Conservation (phyloP, 2,329 filamentous ascomycete species). For the Rhynchosporium graminicola region DNA sequence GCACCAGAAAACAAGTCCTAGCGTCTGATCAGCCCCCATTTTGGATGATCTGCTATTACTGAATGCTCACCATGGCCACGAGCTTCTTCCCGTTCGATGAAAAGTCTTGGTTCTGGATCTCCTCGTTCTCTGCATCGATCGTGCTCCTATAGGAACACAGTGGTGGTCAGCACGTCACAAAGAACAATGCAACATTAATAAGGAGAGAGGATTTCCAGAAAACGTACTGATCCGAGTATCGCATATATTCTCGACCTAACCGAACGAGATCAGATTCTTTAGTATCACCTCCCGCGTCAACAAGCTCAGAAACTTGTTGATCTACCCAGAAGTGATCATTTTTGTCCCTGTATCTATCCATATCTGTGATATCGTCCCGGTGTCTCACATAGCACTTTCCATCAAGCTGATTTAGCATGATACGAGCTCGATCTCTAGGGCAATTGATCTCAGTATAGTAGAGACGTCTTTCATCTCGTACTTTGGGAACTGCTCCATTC, state of each 20-base stretch:
- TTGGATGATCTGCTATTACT: background rate
- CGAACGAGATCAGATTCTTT: background rate
- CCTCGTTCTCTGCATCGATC: no score
- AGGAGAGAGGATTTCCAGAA: background rate
- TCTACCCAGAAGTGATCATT: constrained; percentile 29
- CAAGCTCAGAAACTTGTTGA: constrained; percentile 3
- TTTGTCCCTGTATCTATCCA: constrained; percentile 27
- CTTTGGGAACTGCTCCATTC: background rate
- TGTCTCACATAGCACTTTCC: constrained; percentile 29
- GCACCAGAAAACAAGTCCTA: constrained; percentile 17
- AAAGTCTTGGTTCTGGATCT: constrained; percentile 5
- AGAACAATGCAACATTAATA: no score
- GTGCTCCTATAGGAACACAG: no score
- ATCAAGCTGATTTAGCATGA: constrained; percentile 16
- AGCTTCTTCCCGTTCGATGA: constrained; percentile 4
- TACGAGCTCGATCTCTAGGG: background rate
- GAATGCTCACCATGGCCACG: constrained; percentile 1
- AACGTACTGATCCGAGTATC: background rate
- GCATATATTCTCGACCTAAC: background rate
- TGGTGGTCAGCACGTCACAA: no score
- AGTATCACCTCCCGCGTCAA: background rate
- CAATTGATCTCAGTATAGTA: constrained; percentile 4
- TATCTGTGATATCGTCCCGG: constrained; percentile 21
- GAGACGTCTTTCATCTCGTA: constrained; percentile 26
- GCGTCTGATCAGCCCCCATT: constrained; percentile 2